phyloP scores from a whole-genome alignment of 2,329 filamentous ascomycete genomes.

The Alternaria triticina region DNA sequence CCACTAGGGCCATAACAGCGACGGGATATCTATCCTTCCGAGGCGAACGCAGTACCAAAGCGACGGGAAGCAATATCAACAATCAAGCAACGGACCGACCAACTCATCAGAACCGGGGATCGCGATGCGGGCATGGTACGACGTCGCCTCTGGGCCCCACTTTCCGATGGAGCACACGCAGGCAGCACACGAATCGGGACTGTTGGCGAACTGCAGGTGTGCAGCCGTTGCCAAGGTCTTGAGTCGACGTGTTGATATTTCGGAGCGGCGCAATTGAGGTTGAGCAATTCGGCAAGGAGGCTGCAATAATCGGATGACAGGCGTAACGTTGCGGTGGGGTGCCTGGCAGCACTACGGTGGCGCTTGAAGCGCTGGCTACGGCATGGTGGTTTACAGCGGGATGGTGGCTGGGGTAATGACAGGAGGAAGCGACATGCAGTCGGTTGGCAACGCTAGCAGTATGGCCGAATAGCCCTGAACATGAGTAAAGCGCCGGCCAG shows the following conservation, averaged over 20 bases:
- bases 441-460: neutral
- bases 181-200: neutral
- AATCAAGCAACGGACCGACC: constrained; percentile 3
- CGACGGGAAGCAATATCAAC: constrained; percentile 5
- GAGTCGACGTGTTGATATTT: neutral
- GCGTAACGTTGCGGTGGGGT: neutral
- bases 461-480: neutral
- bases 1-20: neutral
- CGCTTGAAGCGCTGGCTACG: neutral
- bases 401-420: neutral
- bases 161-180: neutral
- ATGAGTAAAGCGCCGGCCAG: neutral
- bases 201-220: neutral
- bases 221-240: neutral
- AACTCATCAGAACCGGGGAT: constrained; percentile 1
- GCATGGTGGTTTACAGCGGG: neutral
- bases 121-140: constrained; percentile 3
- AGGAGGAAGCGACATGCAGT: constrained; percentile 1
- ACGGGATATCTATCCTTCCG: neutral
- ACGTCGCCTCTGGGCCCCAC: neutral
- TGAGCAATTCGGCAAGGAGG: neutral
- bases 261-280: constrained; percentile 1
- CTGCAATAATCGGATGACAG: neutral
- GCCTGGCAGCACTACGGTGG: neutral
- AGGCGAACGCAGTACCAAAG: constrained; percentile 1